Evolutionary conservation across 2,329 filamentous ascomycete species (phyloP), one percentile per base, ranked within the genome.

Genomic region (Ascosphaera apis): DNA sequence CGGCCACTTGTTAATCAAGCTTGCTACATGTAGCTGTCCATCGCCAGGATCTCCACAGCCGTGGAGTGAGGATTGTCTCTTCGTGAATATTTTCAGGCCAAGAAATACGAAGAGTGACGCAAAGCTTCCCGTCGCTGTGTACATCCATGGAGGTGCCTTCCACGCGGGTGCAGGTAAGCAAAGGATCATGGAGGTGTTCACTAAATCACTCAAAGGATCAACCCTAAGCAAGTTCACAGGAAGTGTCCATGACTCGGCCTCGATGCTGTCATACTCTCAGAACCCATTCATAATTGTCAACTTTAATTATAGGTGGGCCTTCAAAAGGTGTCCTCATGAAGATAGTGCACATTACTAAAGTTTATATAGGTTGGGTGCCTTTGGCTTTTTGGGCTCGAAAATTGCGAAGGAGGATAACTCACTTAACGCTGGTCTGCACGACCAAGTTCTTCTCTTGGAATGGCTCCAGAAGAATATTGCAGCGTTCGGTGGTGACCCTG

Each of bases 341-440:
- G 15, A 15, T 23, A 8, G 4, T 4, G 25, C 32, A 15, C 18
- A 18, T 30, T 37, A 19, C 35, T 11, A n/a, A 12, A 8, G 12
- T 31, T 32, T 6, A 13, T n/a, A 11, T 19, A 44, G 42, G 34
- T 37, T 62, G 53, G 45, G 62, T 44, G 39, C 58, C 49, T 43
- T 81, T 46, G 79, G 79, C 0, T 82, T 86, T 52, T 52, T 80
- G 18, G 64, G 68, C 7, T 71, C 63, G n/a, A 50, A 51, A 7
- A 44, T 67, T 37, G 61, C 67, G 19, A 56, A 61, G 11, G 61
- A 61, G 23, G 63, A 63, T 36, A 72, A 68, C 0, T 43, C 67
- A 28, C 54, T 74, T 3, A 57, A 57, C 36, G 42, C 52, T 2
- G 54, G 54, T 7, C 45, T 55, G 18, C 48, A 45, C 19, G 56